Evolutionary conservation across 2,329 filamentous ascomycete genomes (phyloP), one percentile per base, ranked within the genome.

Genomic region (Sporothrix brasiliensis): DNA sequence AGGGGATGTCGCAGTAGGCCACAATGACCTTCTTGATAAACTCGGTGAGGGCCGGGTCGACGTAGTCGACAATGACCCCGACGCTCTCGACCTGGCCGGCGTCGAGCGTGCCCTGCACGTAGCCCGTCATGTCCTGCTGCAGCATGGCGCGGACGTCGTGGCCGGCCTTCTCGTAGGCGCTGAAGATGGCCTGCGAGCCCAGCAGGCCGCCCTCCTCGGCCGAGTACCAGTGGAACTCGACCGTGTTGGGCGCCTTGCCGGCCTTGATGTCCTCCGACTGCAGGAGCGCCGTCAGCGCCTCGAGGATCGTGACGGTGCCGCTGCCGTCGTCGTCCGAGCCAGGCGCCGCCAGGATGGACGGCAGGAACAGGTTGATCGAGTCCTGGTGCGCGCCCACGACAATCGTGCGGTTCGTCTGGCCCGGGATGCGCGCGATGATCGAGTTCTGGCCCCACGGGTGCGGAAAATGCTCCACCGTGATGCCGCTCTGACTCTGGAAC

Each of bases 61-160:
- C 94, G 76, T 86, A 97, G 80, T 98, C 94, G 4, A 92, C 93
- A 76, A 98, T 97, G 67, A 98, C 92, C 56, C 94, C 94, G 2
- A 98, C 92, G 60, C 89, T 91, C 84, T 97, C 94, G 5, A 89
- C 86, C 79, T 92, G 85, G 71, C 93, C 93, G 3, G 92, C 90
- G 74, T 95, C 91, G 24, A 95, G 82, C 0, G 93, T 97, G 76
- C 89, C 90, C 78, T 94, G 88, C 5, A 93, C 87, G 78, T 91
- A 97, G 21, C 94, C 94, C 1, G 93, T 97, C 94, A 98, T 98
- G 80, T 98, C 94, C 81, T 98, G 94, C 83, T 98, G 94, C 69
- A 98, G 87, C 95, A 98, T 98, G 47, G 94, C 94, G 82, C 94
- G 96, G 79, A 98, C 86, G 74, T 94, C 89, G 34, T 90, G 87